Percentiles rank a stretch among this genome's conserved stretches.
phyloP scores from a whole-genome alignment of 495 filamentous ascomycete species.

The Trichoderma virens region DNA sequence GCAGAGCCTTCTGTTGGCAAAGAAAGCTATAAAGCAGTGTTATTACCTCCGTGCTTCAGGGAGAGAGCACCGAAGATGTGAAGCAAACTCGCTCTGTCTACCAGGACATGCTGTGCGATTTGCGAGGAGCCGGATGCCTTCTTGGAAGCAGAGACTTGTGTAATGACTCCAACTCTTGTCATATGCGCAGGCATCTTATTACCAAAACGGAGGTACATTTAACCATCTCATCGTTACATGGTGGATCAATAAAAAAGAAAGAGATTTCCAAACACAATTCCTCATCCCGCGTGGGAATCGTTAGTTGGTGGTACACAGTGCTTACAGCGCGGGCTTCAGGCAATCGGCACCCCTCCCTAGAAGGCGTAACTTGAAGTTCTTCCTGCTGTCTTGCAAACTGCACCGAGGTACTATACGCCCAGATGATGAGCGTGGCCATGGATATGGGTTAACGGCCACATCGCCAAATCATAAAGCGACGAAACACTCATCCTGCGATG shows the following conservation, averaged over 20 bases:
- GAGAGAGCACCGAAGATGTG: no score
- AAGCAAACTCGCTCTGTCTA: no score
- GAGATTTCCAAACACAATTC: constrained; percentile 17
- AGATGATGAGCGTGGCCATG: constrained; percentile 41
- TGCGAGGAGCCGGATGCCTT: not conserved
- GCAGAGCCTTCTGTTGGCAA: no score
- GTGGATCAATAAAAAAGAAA: constrained; percentile 44
- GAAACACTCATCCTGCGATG: constrained; percentile 80
- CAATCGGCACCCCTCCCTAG: no score
- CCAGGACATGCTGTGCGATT: not conserved
- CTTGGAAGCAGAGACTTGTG: not conserved
- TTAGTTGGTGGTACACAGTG: not conserved
- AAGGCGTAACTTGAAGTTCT: not conserved
- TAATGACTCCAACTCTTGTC: not conserved
- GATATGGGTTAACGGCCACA: constrained; percentile 85
- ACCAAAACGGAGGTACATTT: constrained; percentile 42
- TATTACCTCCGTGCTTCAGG: no score
- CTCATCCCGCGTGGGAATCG: not conserved
- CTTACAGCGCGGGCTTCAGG: not conserved
- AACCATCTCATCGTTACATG: constrained; percentile 48
- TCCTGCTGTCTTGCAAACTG: not conserved
- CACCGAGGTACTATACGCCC: constrained; percentile 39
- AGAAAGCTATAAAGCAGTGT: no score
- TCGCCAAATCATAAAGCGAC: constrained; percentile 79
- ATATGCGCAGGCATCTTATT: constrained; percentile 38